phyloP scores from a whole-genome alignment of 2,329 filamentous ascomycete species.

The Aspergillus oerlinghausenensis region DNA sequence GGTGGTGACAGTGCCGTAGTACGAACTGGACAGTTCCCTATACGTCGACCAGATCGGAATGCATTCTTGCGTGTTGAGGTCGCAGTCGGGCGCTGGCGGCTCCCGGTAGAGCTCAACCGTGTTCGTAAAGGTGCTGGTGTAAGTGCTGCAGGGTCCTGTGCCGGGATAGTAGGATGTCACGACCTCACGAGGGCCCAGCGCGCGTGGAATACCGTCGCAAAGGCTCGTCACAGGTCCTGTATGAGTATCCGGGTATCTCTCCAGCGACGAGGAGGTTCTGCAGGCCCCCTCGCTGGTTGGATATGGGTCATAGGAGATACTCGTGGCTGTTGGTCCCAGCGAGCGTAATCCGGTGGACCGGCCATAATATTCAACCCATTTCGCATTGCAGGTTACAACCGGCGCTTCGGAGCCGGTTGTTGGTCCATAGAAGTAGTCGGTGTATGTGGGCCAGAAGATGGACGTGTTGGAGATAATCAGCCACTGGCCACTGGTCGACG shows the following conservation, averaged over 20 bases:
- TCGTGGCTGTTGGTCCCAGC: constrained; percentile 14
- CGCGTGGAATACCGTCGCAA: constrained; percentile 17
- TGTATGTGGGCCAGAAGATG: constrained; percentile 22
- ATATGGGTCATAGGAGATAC: constrained; percentile 9
- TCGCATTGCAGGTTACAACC: constrained; percentile 17
- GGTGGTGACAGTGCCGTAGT: constrained; percentile 2
- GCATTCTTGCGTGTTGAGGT: constrained; percentile 15
- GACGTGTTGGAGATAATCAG: constrained; percentile 15
- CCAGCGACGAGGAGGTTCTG: constrained; percentile 7
- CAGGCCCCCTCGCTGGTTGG: constrained; percentile 17
- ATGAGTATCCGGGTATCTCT: constrained; percentile 14
- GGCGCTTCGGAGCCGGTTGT: constrained; percentile 17
- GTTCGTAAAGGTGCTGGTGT: not conserved
- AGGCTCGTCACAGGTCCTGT: constrained; percentile 18
- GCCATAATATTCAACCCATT: constrained; percentile 15
- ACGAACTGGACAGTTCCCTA: constrained; percentile 7
- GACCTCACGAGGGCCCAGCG: constrained; percentile 14
- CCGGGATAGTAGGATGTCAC: constrained; percentile 16
- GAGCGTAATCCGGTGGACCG: constrained; percentile 12
- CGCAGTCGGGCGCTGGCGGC: constrained; percentile 6
- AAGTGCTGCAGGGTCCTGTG: constrained; percentile 13
- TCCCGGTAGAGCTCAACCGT: constrained; percentile 9
- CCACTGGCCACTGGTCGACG: constrained; percentile 28
- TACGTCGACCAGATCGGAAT: constrained; percentile 21
- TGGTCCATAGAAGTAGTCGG: constrained; percentile 21